These are phyloP conservation scores for Pistacia atlantica DNA, from an alignment of 345 rosid species.

Conservation along the genomic window DNA sequence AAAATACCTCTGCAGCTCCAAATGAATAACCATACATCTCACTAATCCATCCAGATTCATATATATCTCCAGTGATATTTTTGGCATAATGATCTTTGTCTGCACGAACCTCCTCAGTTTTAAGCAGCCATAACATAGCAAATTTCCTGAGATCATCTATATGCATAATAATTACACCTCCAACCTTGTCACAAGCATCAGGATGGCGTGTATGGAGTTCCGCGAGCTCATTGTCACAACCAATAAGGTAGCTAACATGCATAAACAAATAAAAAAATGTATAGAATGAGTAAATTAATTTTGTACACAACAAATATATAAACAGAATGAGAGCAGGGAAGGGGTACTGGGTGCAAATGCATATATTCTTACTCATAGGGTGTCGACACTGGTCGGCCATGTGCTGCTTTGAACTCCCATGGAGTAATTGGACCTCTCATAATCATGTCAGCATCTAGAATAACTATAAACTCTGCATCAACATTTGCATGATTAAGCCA, in stretches of 20 bases:
- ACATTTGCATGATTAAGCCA: slow-evolving; percentile 90
- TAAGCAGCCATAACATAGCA: slow-evolving; percentile 91
- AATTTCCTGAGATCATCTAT: slow-evolving; percentile 90
- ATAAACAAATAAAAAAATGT: slow-evolving; percentile 14
- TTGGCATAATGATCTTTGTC: slow-evolving; percentile 91
- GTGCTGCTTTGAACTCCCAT: slow-evolving; percentile 93
- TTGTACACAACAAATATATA: background rate
- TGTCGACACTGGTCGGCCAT: slow-evolving; percentile 95
- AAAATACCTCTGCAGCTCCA: slow-evolving; percentile 96
- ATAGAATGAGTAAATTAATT: background rate
- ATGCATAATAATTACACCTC: slow-evolving; percentile 97
- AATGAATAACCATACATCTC: slow-evolving; percentile 99
- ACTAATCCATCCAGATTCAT: slow-evolving; percentile 94
- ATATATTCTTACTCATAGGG: slow-evolving; percentile 79
- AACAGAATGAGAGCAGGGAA: background rate
- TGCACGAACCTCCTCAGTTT: slow-evolving; percentile 95
- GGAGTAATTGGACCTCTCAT: slow-evolving; percentile 96
- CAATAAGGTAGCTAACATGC: slow-evolving; percentile 79
- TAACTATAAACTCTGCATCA: slow-evolving; percentile 93
- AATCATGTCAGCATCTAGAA: slow-evolving; percentile 99
- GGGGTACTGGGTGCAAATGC: slow-evolving; percentile 3
- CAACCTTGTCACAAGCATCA: slow-evolving; percentile 94
- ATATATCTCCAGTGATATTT: slow-evolving; percentile 91
- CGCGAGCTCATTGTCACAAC: slow-evolving; percentile 94
- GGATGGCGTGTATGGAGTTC: slow-evolving; percentile 92